These are phyloP conservation scores for Xerocomus nothofagi DNA, from an alignment of 1,284 basidiomycete species.

Conservation along the genomic window DNA sequence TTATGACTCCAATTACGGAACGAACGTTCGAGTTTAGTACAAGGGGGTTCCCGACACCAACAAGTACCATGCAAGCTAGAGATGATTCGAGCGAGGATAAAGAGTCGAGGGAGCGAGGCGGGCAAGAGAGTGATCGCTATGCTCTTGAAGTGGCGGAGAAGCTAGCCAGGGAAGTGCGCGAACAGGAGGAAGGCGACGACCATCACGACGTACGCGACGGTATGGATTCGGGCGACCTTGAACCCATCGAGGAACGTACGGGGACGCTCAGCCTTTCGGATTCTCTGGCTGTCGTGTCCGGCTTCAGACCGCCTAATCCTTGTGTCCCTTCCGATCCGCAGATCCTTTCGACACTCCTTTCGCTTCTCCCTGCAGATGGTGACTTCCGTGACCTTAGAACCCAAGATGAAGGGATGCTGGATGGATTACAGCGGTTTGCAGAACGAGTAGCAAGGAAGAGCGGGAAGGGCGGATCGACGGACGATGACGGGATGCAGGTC, in stretches of 20 bases:
- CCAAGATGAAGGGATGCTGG: conserved; percentile 59
- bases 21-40: conserved; percentile 83
- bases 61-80: conserved; percentile 20
- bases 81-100: conserved; percentile 30
- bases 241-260: conserved; percentile 51
- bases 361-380: conserved; percentile 62
- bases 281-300: conserved; percentile 56
- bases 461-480: conserved; percentile 41
- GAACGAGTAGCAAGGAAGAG: conserved; percentile 51
- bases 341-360: conserved; percentile 67
- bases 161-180: conserved; percentile 53
- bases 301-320: conserved; percentile 78
- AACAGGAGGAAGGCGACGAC: conserved; percentile 30
- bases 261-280: conserved; percentile 64
- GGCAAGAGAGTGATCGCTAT: conserved; percentile 40
- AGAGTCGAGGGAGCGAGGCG: conserved; percentile 21
- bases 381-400: conserved; percentile 67
- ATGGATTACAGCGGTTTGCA: conserved; percentile 65
- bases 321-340: conserved; percentile 84
- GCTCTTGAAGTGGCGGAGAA: conserved; percentile 54
- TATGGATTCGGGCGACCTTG: conserved; percentile 29
- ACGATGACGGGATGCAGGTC: conserved; percentile 46
- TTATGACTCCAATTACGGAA: conserved; percentile 96
- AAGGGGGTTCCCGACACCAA: conserved; percentile 39
- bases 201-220: conserved; percentile 25